These are phyloP conservation scores for Ricinus communis DNA, from an alignment of 345 rosid species.

Conservation along the genomic window DNA sequence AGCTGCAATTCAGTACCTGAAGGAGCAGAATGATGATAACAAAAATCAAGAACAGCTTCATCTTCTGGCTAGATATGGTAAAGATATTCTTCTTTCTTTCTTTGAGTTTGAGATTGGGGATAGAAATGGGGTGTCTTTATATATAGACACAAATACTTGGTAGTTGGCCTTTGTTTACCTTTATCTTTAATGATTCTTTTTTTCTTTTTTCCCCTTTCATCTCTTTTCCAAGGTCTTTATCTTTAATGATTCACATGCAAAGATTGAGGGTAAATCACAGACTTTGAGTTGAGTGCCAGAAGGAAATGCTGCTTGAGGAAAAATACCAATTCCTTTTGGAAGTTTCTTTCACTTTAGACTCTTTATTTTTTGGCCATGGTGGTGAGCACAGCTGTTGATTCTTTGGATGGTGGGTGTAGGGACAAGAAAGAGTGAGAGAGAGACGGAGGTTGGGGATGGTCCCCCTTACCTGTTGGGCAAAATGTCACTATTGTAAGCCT, in stretches of 20 bases:
- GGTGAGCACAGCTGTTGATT: slow-evolving; percentile 28
- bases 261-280: slow-evolving; percentile 12
- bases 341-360: slow-evolving; percentile 10
- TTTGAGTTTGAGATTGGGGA: not conserved
- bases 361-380: too few relatives aligned
- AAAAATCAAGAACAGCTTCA: slow-evolving; percentile 34
- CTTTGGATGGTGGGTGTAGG: slow-evolving; percentile 11
- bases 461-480: not conserved
- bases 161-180: not conserved
- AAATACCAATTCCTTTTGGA: slow-evolving; percentile 13
- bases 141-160: not conserved
- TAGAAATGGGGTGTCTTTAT: not conserved
- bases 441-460: not conserved
- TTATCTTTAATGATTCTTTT: too few relatives aligned
- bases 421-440: not conserved
- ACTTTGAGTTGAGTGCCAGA: slow-evolving; percentile 14
- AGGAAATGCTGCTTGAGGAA: slow-evolving; percentile 12
- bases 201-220: too few relatives aligned
- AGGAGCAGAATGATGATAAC: slow-evolving; percentile 23
- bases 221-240: too few relatives aligned
- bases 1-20: slow-evolving; percentile 18
- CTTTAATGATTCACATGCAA: slow-evolving; percentile 19
- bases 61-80: not conserved
- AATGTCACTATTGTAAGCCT: not conserved
- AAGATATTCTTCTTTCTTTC: not conserved